Evolutionary conservation across 1,139 yeast species (phyloP), one percentile per base, ranked within the genome.

Genomic region (Debaryomycetaceae sp.): DNA sequence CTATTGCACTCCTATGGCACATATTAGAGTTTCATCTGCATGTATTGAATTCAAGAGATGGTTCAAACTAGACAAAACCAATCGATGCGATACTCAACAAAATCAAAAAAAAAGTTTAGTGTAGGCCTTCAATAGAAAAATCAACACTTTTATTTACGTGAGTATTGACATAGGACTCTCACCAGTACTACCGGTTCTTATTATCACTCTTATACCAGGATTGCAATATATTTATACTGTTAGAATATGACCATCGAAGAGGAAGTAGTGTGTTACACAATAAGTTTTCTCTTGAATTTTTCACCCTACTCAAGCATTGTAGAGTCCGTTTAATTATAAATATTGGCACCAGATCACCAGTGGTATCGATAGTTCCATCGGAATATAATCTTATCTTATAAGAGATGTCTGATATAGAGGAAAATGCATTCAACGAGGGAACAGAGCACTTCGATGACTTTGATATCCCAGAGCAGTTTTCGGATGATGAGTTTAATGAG

Each of bases 381-480:
- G 3, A 34, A 34, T 9, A 8, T 34, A 17, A 5, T 8, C 9
- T 3, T 20, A 17, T 20, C 17, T 7, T 8, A 13, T 34, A 17
- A 34, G 24, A 38, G 36, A 76, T 75, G 80, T 75, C 80, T 35
- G 81, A 76, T 62, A 58, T 63, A 45, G 81, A 77, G 60, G 80
- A 75, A 40, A 63, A 66, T 59, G 72, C 85, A 40, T 87, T 83
- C 66, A 84, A 84, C 70, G 95, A 87, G 49, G 91, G 82, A 49
- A 84, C 81, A 53, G 93, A 87, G 63, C 79, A 87, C 67, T 85
- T 69, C 58, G 96, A 86, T 50, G 93, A 87, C 58, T 87, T 85
- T 61, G 95, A 86, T 49, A 88, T 81, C 49, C 72, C 77, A 7
- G 91, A 83, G 51, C 88, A 84, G 57, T 84, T 84, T 63, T 84